Evolutionary conservation across 495 filamentous ascomycete genomes (phyloP).

Genomic region (Neurospora sp.): DNA sequence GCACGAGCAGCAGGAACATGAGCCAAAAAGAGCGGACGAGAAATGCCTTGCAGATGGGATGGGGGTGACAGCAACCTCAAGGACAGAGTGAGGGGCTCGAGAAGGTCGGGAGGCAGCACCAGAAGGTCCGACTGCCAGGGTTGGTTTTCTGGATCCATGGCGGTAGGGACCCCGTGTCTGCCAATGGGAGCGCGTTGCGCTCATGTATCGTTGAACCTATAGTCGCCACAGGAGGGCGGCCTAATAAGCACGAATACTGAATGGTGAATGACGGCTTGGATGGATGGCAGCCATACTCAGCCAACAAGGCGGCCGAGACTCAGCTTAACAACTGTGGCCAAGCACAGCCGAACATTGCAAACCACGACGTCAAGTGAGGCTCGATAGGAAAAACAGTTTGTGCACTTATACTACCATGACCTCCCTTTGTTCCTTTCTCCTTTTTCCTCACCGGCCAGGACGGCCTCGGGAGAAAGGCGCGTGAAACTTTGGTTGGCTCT

Average conservation of each 20-base stretch:
- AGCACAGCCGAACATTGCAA: background rate
- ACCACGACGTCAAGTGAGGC: constrained; percentile 3
- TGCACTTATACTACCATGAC: background rate
- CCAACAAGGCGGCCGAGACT: background rate
- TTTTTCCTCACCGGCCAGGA: background rate
- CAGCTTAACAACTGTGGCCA: background rate
- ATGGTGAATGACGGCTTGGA: background rate
- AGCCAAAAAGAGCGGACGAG: background rate
- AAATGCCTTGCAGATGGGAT: background rate
- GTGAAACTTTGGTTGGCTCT: constrained; percentile 17
- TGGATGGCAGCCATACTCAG: background rate
- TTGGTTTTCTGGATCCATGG: background rate
- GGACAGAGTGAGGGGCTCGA: background rate
- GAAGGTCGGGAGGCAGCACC: background rate
- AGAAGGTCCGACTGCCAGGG: background rate
- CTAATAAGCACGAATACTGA: background rate
- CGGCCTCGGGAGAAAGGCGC: constrained; percentile 2
- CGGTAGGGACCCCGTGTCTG: background rate
- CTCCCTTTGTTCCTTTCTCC: background rate
- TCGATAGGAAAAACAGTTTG: background rate
- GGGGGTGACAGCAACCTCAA: background rate
- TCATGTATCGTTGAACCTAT: background rate
- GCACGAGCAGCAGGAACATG: background rate
- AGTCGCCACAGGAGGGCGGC: background rate
- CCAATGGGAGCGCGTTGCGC: background rate